A percentile compares a stretch with the other conserved stretches of the same genome.
These are phyloP conservation scores for Penicillium canariense DNA, from an alignment of 495 filamentous ascomycete genomes.

Conservation along the genomic window DNA sequence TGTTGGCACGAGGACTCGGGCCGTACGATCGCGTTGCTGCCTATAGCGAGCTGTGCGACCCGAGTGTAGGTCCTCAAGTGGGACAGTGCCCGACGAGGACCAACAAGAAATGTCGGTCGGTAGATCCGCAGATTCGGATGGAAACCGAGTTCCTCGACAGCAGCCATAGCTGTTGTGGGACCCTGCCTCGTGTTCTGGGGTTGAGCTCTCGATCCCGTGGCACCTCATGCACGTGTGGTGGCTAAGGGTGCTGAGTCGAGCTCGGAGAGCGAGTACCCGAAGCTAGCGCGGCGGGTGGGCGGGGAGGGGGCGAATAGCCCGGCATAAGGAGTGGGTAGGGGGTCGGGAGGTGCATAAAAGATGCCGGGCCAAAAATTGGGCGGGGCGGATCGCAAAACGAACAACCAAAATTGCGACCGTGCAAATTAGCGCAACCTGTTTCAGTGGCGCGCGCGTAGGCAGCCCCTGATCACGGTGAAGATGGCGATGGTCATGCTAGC, in stretches of 20 bases:
- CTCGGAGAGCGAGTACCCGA: not conserved
- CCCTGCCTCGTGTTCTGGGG: not conserved
- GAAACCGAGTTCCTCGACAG: not conserved
- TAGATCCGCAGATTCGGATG: not conserved
- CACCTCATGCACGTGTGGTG: not conserved
- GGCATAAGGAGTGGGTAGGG: not conserved
- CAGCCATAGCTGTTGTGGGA: not conserved
- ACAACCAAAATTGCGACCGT: too few relatives aligned
- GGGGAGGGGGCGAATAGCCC: not conserved
- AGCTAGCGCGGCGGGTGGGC: not conserved
- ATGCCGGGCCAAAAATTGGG: not conserved
- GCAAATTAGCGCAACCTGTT: not conserved
- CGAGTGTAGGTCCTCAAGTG: too few relatives aligned
- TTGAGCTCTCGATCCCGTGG: not conserved
- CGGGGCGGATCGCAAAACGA: not conserved
- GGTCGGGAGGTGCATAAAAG: not conserved
- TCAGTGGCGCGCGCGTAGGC: slow-evolving; percentile 17
- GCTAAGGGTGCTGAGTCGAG: not conserved
- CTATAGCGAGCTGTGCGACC: not conserved
- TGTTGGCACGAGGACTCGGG: not conserved
- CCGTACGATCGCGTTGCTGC: not conserved
- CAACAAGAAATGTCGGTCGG: not conserved
- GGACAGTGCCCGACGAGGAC: not conserved
- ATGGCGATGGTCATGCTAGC: slow-evolving; percentile 13
- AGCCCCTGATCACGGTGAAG: slow-evolving; percentile 13